A percentile compares a stretch with the other conserved stretches of the same genome.
Evolutionary conservation across 768 basidiomycete species (phyloP).

Genomic region (Hydnomerulius pinastri): DNA sequence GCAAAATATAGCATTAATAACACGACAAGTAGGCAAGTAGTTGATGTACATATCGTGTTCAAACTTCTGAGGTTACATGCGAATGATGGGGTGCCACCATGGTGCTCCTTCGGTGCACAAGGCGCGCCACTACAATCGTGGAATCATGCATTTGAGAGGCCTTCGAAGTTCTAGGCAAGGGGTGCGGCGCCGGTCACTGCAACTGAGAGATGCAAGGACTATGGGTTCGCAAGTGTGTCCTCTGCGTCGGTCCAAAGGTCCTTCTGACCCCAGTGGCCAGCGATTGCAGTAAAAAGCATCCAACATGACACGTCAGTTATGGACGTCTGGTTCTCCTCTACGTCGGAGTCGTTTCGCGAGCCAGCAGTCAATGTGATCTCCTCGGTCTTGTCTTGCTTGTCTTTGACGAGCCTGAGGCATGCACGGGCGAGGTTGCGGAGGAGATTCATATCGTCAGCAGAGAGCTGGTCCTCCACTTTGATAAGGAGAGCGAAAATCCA

Average conservation of each 20-base stretch:
- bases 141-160: too few relatives aligned
- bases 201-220: slow-evolving; percentile 1
- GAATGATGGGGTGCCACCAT: background rate
- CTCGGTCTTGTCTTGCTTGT: slow-evolving; percentile 19
- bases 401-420: slow-evolving; percentile 56
- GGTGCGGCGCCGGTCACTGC: background rate
- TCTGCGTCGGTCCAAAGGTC: slow-evolving; percentile 83
- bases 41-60: background rate
- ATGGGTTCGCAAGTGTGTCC: slow-evolving; percentile 38
- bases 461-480: slow-evolving; percentile 66
- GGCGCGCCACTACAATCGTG: too few relatives aligned
- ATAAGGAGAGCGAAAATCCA: slow-evolving; percentile 81
- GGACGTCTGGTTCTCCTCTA: slow-evolving; percentile 25
- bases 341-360: background rate
- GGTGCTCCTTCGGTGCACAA: too few relatives aligned
- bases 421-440: slow-evolving; percentile 74
- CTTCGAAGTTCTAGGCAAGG: too few relatives aligned
- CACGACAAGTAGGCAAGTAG: background rate
- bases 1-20: background rate
- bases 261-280: slow-evolving; percentile 73
- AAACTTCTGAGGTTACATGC: background rate
- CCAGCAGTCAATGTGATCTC: slow-evolving; percentile 10
- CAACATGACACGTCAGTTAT: slow-evolving; percentile 60
- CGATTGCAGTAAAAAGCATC: slow-evolving; percentile 68
- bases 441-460: slow-evolving; percentile 76